Base-by-base conservation (phyloP, 306 rosid species). In the Prunus davidiana region DNA sequence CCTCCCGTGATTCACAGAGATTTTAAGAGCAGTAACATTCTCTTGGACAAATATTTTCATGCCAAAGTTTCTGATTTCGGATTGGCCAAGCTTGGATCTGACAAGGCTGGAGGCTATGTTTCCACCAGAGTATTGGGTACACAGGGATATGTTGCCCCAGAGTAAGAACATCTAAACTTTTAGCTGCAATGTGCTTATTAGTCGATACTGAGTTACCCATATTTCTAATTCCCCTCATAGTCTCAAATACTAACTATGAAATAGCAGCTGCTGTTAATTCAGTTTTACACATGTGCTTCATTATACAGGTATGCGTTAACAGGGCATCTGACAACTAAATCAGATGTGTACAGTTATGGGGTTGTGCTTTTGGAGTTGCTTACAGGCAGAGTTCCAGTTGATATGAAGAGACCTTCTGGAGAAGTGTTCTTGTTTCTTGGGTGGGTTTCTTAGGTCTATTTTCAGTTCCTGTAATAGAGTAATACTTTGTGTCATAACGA, bases 61-160 rank as follows among this genome's bases (percentile, higher is more conserved):
- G 92, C 97, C 71, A 95, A 92, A 85, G 97, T 95, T 85, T 90
- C 98, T 66, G 98, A 95, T 89, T 95, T 95, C 22, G 97, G 97
- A 80, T 76, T 95, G 81, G 97, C 98, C 15, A 95, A 92, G 84
- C 88, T 90, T 76, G 98, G 97, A 79, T 82, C 97, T 47, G 97
- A 90, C 71, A 90, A 89, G 83, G 93, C 90, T n/a, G 96, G 98
- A 13, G 98, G 96, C 62, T 94, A 95, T 46, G 97, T 95, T 84
- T 95, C 98, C 9, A 95, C 97, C 71, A 88, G 93, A 43, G 97
- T 95, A 62, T 84, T 95, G 80, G 98, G 98, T 78, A 92, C 98
- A 41, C 97, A 92, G 45, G 96, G 98, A 84, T 95, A 95, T 60
- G 93, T 95, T 73, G 92, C 97, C 51, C 98, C 98, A 0, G 97